Evolutionary conservation across 768 basidiomycete genomes (phyloP), one percentile per base, ranked within the genome.

Genomic region (Lentinula raphanica): DNA sequence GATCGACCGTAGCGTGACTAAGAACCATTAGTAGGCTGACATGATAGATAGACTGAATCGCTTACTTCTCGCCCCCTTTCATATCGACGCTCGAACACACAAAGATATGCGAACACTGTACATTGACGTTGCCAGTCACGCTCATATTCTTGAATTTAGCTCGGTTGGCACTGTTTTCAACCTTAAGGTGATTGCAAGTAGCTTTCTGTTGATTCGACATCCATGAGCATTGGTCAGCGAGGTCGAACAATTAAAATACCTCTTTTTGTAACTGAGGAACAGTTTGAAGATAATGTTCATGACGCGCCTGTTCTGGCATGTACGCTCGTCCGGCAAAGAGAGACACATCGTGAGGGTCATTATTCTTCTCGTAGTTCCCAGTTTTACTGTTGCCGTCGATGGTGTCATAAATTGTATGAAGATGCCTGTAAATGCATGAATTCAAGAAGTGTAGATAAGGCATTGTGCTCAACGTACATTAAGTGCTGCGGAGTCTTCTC

Each of bases 111-210:
- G 46, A 59, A 46, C 66, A 67, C 35, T 65, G 54, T 9, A 58
- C 40, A 25, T 61, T 60, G 4, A 68, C 50, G 13, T 65, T 61
- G 5, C 67, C 67, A 11, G 66, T 65, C 17, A 64, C 40, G 28
- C 49, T 59, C 45, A 63, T 60, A 15, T 63, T 63, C 45, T 62
- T 64, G 54, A 66, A 67, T 28, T 67, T 69, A 31, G 60, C 65
- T 46, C 56, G 62, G 49, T 68, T 63, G 40, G 67, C 66, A 39
- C 63, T 62, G 44, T 64, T 63, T 3, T 65, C 63, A 2, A 58
- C 67, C 5, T 62, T 64, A 9, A 68, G 54, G 44, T 66, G 58
- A 17, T 61, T 58, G 57, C 68, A 67, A 6, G 58, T 68, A 15
- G 60, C 62, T 46, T 66, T 68, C 67, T 67, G 13, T 12, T 6